Evolutionary conservation across 257 asterid genomes (phyloP).

Genomic region (Nicotiana knightiana): DNA sequence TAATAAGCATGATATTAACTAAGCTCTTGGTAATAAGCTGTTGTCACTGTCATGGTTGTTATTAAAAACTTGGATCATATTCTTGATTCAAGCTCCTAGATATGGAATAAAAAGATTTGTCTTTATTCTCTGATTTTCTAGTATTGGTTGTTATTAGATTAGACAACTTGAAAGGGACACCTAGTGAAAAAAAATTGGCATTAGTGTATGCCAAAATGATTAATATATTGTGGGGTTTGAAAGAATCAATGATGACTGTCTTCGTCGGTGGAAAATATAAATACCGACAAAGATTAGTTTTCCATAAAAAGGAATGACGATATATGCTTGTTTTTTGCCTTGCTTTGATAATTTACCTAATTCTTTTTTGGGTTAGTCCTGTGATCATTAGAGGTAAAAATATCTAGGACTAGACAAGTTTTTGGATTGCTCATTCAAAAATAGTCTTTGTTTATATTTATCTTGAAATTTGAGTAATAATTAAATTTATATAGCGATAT

Average conservation of each 20-base stretch:
- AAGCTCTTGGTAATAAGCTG: background rate
- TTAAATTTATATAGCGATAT: no score
- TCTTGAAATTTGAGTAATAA: no score
- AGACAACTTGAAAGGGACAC: background rate
- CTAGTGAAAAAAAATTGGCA: background rate
- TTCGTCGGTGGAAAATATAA: conserved; percentile 1
- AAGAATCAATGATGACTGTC: background rate
- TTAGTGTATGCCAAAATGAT: background rate
- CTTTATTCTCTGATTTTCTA: background rate
- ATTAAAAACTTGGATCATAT: background rate
- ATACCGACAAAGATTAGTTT: background rate
- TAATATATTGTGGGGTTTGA: background rate
- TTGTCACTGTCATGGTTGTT: conserved; percentile 3
- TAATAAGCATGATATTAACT: background rate
- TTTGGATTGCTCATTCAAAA: no score
- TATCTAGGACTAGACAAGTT: no score
- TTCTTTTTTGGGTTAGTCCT: background rate
- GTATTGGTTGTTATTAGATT: background rate
- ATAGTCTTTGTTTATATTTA: no score
- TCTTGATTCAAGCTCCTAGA: conserved; percentile 8
- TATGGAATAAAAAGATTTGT: background rate
- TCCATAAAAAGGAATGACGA: background rate
- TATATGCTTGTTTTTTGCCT: background rate
- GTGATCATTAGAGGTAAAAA: background rate
- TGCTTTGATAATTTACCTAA: background rate